Base-by-base conservation (phyloP, 768 basidiomycete species). In the Melanogaster broomeanus region DNA sequence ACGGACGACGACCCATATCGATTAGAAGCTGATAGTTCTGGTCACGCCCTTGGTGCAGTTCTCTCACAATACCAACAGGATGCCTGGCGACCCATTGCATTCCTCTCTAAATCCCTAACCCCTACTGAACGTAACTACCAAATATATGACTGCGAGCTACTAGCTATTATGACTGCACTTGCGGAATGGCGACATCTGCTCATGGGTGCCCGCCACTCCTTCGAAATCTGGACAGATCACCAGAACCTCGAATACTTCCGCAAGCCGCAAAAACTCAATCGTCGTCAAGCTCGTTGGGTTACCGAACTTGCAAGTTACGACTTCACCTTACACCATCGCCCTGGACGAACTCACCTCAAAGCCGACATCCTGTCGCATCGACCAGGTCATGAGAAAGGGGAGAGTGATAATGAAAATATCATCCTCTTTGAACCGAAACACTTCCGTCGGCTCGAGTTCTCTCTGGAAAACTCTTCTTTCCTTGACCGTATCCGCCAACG, bases 61-160 rank as follows among this genome's bases (percentile, higher is more conserved):
- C 53, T 73, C 2, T 63, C 72, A 0, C 63, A 64, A 16, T 39
- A 63, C 27, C 10, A 45, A 5, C 50, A 68, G 31, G 48, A 60
- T 4, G 41, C 34, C 6, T 74, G 67, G 62, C 63, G 65, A 3
- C 77, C 78, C 0, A 57, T 79, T 16, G 75, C 68, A 0, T 81
- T 71, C 52, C 53, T 61, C 4, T 78, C 74, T 0, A 63, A 67
- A 6, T 57, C 62, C 6, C 48, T 77, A 0, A 59, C 42, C 8
- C 21, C 49, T 0, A 63, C 71, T 0, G 75, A 82, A 58, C 44
- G 61, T 3, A 80, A 81, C 56, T 82, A 82, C n/a, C n/a, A n/a
- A n/a, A n/a, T n/a, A n/a, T n/a, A n/a, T n/a, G n/a, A n/a, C n/a
- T n/a, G n/a, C n/a, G 81, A 84, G 60, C 48, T 82, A 0, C 67